Base-by-base conservation (phyloP, 352 stramenopile genomes). In the Stramenopiles sp. region DNA sequence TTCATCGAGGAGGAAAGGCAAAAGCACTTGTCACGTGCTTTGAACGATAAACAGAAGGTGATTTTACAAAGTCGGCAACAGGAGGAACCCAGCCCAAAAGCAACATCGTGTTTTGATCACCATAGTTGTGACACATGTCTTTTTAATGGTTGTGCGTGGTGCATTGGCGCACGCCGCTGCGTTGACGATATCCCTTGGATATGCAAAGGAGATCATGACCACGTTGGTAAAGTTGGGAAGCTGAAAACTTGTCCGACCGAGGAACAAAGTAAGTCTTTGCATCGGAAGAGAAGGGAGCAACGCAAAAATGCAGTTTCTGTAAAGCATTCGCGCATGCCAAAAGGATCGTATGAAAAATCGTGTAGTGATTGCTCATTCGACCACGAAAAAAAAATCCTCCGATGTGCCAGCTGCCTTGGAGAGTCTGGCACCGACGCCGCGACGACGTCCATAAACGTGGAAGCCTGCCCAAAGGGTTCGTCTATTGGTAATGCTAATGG, bases 191-290 rank as follows among this genome's bases (percentile, higher is more conserved):
- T 82, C 33, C 7, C 30, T 32, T 84, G 82, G 82, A 30, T 44
- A 25, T 84, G 82, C 32, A 32, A 83, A 22, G 81, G 82, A n/a
- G 82, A 84, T 29, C 44, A 84, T 29, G 82, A 84, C 80, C 82
- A 84, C 82, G 80, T 84, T 32, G 82, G 82, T 30, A 82, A 82
- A 0, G 55, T 83, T 29, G 82, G 14, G 0, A 30, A 31, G 7
- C 32, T 0, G 32, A 27, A 14, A 39, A 55, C 32, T 25, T 84
- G 82, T 30, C 82, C 81, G 1, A 1, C 30, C 7, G 80, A 31
- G 31, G 67, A 44, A 44, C 30, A 31, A 25, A 81, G n/a, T 80
- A 1, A 27, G 55, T 22, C 22, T 27, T 22, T 27, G 22, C 55
- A 71, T 27, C 22, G 27, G 27, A 25, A 27, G 55, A 71, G 55